Evolutionary conservation across 192 early-diverging fungal genomes (phyloP).

Genomic region (Linnemannia exigua): DNA sequence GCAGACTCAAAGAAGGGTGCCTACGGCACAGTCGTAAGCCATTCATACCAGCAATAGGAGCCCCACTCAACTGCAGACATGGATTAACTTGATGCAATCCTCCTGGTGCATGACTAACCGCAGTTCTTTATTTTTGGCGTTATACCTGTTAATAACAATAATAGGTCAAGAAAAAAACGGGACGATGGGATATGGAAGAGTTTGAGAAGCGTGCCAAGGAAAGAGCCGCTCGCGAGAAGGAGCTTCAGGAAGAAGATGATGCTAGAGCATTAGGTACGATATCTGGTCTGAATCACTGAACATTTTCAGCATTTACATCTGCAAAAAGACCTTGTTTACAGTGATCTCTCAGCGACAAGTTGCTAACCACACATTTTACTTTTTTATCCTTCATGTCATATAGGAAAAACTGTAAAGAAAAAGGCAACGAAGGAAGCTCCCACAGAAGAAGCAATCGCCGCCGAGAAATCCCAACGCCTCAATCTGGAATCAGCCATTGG

Average conservation of each 20-base stretch:
- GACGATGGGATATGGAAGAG: constrained; percentile 79
- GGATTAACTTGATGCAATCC: not conserved
- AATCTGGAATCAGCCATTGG: constrained; percentile 83
- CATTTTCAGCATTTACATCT: not conserved
- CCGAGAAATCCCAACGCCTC: constrained; percentile 63
- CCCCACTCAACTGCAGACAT: not conserved
- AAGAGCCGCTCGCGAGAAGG: constrained; percentile 64
- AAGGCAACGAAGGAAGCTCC: constrained; percentile 42
- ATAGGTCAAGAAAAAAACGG: constrained; percentile 41
- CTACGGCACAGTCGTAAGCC: constrained; percentile 48
- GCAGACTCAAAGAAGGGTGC: constrained; percentile 37
- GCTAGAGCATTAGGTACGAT: constrained; percentile 66
- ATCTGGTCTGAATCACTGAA: not conserved
- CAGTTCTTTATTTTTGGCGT: not conserved
- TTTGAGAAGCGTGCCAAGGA: constrained; percentile 77
- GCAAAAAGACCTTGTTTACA: not conserved
- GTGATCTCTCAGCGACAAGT: not conserved
- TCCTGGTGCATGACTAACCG: not conserved
- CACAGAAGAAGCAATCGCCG: constrained; percentile 69
- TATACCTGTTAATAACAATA: not conserved
- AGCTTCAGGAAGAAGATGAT: constrained; percentile 65
- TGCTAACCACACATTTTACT: not conserved
- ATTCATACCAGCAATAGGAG: not conserved
- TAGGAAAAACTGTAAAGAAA: constrained; percentile 54
- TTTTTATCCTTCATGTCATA: not conserved